phyloP scores from a whole-genome alignment of 2,329 filamentous ascomycete species.

The Pestalotiopsis sp. region DNA sequence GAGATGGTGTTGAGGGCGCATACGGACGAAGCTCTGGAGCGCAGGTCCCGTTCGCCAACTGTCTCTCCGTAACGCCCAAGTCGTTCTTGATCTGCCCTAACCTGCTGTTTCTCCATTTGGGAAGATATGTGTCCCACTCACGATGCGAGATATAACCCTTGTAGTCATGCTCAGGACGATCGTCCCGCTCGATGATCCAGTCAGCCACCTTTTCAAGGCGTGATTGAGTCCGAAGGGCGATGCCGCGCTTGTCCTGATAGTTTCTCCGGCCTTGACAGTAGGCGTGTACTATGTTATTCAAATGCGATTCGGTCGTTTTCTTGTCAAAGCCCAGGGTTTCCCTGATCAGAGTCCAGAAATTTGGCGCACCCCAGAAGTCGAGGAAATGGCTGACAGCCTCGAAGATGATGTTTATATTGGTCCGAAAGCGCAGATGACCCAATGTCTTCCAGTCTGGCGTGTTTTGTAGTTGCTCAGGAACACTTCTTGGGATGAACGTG shows the following conservation, averaged over 20 bases:
- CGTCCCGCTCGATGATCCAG: background rate
- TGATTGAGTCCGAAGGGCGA: background rate
- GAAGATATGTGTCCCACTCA: background rate
- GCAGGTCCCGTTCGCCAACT: background rate
- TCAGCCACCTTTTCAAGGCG: background rate
- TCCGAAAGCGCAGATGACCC: constrained; percentile 11
- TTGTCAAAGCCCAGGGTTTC: background rate
- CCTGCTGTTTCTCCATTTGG: background rate
- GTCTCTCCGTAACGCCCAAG: background rate
- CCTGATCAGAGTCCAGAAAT: constrained; percentile 13
- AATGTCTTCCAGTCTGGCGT: background rate
- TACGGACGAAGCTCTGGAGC: background rate
- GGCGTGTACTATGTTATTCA: constrained; percentile 5
- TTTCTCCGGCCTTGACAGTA: constrained; percentile 4
- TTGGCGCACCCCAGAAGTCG: constrained; percentile 2
- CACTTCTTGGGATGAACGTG: constrained; percentile 9
- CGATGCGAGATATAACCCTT: background rate
- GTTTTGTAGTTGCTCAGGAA: background rate
- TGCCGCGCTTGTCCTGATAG: background rate
- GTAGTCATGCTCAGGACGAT: background rate
- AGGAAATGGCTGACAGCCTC: constrained; percentile 14
- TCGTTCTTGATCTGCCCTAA: background rate
- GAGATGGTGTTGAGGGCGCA: background rate
- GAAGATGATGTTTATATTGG: constrained; percentile 14
- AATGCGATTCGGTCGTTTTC: background rate